These are phyloP conservation scores for Metrosideros polymorpha DNA, from an alignment of 441 rosid genomes.

Conservation along the genomic window DNA sequence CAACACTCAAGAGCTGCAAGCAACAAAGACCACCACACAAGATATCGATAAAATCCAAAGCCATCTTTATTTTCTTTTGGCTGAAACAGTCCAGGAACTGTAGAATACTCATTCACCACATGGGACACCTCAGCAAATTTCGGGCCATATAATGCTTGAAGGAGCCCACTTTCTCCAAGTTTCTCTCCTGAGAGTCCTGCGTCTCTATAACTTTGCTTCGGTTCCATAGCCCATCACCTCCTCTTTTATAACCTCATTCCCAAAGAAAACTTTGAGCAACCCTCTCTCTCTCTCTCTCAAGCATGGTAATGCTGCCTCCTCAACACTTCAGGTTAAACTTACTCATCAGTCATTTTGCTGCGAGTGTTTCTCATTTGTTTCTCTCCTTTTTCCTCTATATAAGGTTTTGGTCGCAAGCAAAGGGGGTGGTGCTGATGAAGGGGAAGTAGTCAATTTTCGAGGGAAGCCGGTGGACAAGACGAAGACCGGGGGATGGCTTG, in stretches of 20 bases:
- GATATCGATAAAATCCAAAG: neutral
- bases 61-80: neutral
- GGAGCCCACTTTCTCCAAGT: neutral
- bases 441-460: conserved; percentile 32
- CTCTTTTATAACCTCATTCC: neutral
- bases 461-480: conserved; percentile 71
- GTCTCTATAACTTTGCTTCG: neutral
- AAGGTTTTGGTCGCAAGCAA: conserved; percentile 51
- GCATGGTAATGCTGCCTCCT: neutral
- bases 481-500: conserved; percentile 86
- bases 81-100: neutral
- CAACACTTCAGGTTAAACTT: neutral
- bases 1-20: neutral
- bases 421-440: conserved; percentile 27
- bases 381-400: neutral
- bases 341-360: neutral
- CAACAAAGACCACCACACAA: neutral
- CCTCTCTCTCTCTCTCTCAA: neutral
- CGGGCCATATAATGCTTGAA: neutral
- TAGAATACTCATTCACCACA: neutral
- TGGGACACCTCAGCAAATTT: neutral
- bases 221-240: neutral
- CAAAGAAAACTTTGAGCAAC: neutral
- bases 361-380: neutral
- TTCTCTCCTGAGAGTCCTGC: neutral